phyloP scores from a whole-genome alignment of 1,139 yeast species.

The Hyphopichia fennica region DNA sequence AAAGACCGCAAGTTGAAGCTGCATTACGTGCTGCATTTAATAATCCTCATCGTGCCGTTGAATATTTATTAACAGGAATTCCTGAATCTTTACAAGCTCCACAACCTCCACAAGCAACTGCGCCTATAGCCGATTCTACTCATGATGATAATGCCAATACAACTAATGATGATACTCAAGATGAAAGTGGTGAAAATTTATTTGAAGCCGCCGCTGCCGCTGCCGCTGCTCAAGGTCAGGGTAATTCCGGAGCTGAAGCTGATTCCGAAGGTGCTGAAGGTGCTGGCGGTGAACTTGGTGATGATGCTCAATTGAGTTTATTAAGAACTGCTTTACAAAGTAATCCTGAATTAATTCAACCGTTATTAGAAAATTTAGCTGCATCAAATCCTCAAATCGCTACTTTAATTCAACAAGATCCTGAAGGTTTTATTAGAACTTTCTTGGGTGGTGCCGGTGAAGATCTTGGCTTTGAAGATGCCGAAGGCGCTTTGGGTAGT shows the following conservation, averaged over 20 bases:
- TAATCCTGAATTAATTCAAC: slow-evolving; percentile 88
- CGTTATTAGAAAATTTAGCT: slow-evolving; percentile 78
- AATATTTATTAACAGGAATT: slow-evolving; percentile 85
- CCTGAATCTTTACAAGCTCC: slow-evolving; percentile 61
- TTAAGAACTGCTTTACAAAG: slow-evolving; percentile 78
- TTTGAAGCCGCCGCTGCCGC: slow-evolving; percentile 75
- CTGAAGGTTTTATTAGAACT: slow-evolving; percentile 79
- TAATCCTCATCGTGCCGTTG: slow-evolving; percentile 98
- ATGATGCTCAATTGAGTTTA: slow-evolving; percentile 58
- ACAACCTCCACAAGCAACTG: slow-evolving; percentile 21
- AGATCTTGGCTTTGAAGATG: slow-evolving; percentile 44
- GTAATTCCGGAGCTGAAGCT: slow-evolving; percentile 28
- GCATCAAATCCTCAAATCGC: slow-evolving; percentile 87
- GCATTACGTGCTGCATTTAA: slow-evolving; percentile 96
- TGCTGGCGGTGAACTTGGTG: slow-evolving; percentile 29
- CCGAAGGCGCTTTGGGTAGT: slow-evolving; percentile 29
- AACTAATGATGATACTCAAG: slow-evolving; percentile 23
- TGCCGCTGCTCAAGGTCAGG: slow-evolving; percentile 32
- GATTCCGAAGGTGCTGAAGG: slow-evolving; percentile 24
- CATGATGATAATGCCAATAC: slow-evolving; percentile 19
- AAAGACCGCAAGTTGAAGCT: slow-evolving; percentile 79
- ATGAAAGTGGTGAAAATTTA: slow-evolving; percentile 48
- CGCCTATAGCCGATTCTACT: slow-evolving; percentile 19
- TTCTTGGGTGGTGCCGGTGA: slow-evolving; percentile 62
- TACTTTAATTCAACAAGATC: slow-evolving; percentile 76